phyloP scores from a whole-genome alignment of 2,329 filamentous ascomycete genomes.

The Fusarium sp. region DNA sequence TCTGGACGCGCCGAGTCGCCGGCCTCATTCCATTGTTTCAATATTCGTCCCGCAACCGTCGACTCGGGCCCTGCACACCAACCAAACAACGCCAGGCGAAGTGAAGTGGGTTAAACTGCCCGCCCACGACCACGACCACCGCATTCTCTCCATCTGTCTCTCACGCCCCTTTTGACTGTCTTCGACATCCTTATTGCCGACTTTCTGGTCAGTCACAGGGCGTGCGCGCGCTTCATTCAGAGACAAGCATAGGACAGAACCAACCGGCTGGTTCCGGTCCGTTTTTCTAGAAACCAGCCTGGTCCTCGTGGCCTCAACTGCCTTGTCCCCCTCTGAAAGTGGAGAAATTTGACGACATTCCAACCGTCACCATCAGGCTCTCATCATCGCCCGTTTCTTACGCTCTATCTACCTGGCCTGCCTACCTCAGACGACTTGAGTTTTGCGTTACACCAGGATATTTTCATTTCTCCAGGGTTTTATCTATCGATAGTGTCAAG shows the following conservation, averaged over 20 bases:
- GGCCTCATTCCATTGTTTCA: conserved; percentile 29
- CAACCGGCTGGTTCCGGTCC: conserved; percentile 17
- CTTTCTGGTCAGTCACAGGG: background rate
- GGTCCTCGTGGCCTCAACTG: conserved; percentile 33
- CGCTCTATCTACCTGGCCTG: conserved; percentile 9
- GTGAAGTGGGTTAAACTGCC: conserved; percentile 31
- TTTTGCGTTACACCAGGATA: background rate
- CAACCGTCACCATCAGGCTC: conserved; percentile 26
- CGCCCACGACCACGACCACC: conserved; percentile 16
- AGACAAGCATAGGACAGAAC: conserved; percentile 5
- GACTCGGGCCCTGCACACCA: conserved; percentile 29
- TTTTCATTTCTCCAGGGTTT: background rate
- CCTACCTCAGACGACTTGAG: background rate
- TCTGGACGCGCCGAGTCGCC: conserved; percentile 21
- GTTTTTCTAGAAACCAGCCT: conserved; percentile 28
- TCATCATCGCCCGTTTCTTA: conserved; percentile 23
- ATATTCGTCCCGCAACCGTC: conserved; percentile 35
- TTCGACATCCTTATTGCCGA: conserved; percentile 12
- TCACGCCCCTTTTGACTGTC: conserved; percentile 28
- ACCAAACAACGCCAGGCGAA: conserved; percentile 30
- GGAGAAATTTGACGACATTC: conserved; percentile 41
- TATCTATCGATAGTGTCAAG: background rate
- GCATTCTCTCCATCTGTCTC: conserved; percentile 15
- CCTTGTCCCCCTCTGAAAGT: conserved; percentile 28
- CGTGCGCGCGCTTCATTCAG: background rate